These are phyloP conservation scores for Ceratobasidium sp. DNA, from an alignment of 1,284 basidiomycete genomes.

Conservation along the genomic window DNA sequence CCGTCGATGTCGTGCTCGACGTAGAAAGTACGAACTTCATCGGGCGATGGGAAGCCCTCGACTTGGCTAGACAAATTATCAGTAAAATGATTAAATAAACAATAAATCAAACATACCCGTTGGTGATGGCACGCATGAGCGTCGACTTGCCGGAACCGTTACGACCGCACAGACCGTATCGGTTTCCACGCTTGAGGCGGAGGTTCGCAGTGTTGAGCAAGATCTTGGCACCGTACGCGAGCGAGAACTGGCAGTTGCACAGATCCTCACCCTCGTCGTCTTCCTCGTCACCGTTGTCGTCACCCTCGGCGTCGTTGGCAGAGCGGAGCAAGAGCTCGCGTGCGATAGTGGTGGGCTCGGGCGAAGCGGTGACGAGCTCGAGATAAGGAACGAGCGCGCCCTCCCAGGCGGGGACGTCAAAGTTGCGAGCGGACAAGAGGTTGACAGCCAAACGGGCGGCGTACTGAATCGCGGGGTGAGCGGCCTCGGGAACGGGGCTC, in stretches of 20 bases:
- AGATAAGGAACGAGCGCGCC: constrained; percentile 81
- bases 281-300: constrained; percentile 81
- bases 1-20: constrained; percentile 99
- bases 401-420: constrained; percentile 91
- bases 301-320: constrained; percentile 82
- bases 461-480: constrained; percentile 78
- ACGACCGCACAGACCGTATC: constrained; percentile 97
- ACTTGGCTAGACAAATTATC: constrained; percentile 74
- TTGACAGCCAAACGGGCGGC: constrained; percentile 84
- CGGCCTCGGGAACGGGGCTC: constrained; percentile 67
- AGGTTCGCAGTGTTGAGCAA: constrained; percentile 95
- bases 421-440: constrained; percentile 92
- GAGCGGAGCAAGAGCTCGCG: constrained; percentile 92
- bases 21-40: constrained; percentile 97
- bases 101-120: constrained; percentile 63
- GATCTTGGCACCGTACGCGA: constrained; percentile 99
- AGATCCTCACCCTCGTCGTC: constrained; percentile 98
- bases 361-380: constrained; percentile 73
- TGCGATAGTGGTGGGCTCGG: constrained; percentile 78
- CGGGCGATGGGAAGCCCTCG: constrained; percentile 96
- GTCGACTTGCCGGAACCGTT: constrained; percentile 99
- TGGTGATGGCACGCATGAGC: constrained; percentile 96
- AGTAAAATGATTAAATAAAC: constrained; percentile 38
- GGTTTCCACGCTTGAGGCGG: constrained; percentile 98
- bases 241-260: constrained; percentile 98